phyloP scores from a whole-genome alignment of 176 grass and related monocot genomes.

The Carex littledalei region DNA sequence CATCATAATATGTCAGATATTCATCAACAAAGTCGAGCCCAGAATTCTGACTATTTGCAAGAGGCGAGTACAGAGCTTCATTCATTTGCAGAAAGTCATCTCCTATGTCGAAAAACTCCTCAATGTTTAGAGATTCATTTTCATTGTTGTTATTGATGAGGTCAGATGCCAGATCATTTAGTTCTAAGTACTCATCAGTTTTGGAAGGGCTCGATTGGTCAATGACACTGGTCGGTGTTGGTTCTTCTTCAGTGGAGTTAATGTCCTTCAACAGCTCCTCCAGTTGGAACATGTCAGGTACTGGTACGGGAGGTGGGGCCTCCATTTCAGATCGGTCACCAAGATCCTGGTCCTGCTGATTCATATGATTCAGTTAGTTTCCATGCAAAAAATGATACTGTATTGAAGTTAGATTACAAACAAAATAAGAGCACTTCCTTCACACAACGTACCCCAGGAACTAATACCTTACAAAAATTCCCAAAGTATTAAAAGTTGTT shows the following conservation, averaged over 20 bases:
- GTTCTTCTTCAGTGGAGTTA: background rate
- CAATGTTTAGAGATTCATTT: slow-evolving; percentile 40
- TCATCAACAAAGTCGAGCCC: slow-evolving; percentile 52
- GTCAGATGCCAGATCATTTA: slow-evolving; percentile 56
- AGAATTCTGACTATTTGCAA: slow-evolving; percentile 30
- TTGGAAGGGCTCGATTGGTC: slow-evolving; percentile 25
- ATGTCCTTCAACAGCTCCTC: background rate
- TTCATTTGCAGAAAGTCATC: slow-evolving; percentile 43
- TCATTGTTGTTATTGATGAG: slow-evolving; percentile 26
- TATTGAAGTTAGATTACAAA: background rate
- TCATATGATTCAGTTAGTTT: background rate
- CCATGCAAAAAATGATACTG: background rate
- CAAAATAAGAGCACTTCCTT: background rate
- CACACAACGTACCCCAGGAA: background rate
- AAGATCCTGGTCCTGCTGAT: background rate
- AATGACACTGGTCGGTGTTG: background rate
- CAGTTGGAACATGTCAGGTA: slow-evolving; percentile 7
- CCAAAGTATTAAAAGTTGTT: background rate
- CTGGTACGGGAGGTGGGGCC: background rate
- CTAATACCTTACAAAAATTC: background rate
- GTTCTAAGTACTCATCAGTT: slow-evolving; percentile 56
- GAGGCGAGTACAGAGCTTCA: slow-evolving; percentile 33
- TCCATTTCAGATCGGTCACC: background rate
- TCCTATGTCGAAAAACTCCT: slow-evolving; percentile 46
- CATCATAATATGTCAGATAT: slow-evolving; percentile 52